These are phyloP conservation scores for Talaromyces amestolkiae DNA, from an alignment of 2,329 filamentous ascomycete species.

Conservation along the genomic window DNA sequence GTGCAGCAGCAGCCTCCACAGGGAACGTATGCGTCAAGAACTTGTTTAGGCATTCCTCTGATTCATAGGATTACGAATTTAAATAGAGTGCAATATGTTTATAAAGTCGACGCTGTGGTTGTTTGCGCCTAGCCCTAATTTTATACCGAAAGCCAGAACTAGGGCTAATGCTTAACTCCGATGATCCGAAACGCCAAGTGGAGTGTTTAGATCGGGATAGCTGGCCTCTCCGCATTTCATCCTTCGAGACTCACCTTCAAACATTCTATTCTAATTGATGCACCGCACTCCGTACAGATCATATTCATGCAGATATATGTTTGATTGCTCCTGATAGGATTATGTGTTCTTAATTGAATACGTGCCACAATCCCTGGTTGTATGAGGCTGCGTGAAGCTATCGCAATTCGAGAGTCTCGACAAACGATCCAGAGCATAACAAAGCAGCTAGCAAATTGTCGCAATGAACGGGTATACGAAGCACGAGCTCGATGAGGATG, in stretches of 20 bases:
- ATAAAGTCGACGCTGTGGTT: too few species aligned
- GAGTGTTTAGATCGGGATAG: constrained; percentile 17
- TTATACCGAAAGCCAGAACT: neutral
- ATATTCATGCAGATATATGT: neutral
- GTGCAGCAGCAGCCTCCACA: too few species aligned
- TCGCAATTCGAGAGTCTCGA: constrained; percentile 12
- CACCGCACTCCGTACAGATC: too few species aligned
- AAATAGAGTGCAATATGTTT: too few species aligned
- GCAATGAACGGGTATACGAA: constrained; percentile 77
- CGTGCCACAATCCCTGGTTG: constrained; percentile 21
- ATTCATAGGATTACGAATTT: too few species aligned
- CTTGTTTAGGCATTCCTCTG: too few species aligned
- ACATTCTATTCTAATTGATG: neutral
- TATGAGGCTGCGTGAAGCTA: constrained; percentile 26
- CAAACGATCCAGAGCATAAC: neutral
- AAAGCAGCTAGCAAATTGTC: constrained; percentile 17
- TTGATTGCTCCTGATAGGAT: neutral
- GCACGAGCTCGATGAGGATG: constrained; percentile 69
- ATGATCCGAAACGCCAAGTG: constrained; percentile 1
- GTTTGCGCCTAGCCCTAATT: neutral
- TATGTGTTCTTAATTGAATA: constrained; percentile 16
- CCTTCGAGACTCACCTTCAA: neutral
- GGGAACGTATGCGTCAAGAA: too few species aligned
- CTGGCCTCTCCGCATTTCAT: constrained; percentile 22
- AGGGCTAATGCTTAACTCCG: neutral